Percentiles rank a stretch among this genome's conserved stretches.
Conservation (phyloP, 164 flowering plant genomes). For the Stephania cephalantha region DNA sequence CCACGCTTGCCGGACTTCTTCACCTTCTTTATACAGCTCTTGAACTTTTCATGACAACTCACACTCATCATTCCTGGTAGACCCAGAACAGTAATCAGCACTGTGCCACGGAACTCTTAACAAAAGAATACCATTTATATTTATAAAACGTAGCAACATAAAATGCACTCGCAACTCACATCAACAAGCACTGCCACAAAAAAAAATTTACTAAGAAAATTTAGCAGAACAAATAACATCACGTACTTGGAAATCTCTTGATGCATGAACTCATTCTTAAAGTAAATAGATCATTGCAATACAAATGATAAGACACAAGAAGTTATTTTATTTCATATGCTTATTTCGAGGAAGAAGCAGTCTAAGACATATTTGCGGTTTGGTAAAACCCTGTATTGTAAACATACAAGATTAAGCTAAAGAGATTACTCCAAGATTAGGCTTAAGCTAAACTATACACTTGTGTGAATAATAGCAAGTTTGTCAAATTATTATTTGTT, state of each 20-base stretch:
- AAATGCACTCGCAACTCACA: background rate
- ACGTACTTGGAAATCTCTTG: background rate
- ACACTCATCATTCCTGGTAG: slow-evolving; percentile 63
- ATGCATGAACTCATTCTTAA: background rate
- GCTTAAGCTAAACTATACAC: no score
- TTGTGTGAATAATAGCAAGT: no score
- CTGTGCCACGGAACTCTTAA: background rate
- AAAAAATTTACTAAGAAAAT: background rate
- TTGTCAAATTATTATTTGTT: no score
- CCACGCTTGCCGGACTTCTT: slow-evolving; percentile 77
- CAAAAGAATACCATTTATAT: background rate
- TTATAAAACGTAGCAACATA: no score
- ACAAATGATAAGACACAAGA: background rate
- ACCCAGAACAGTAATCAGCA: slow-evolving; percentile 1
- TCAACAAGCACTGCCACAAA: background rate
- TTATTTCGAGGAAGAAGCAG: background rate
- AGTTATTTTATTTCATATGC: background rate
- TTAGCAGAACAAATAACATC: background rate
- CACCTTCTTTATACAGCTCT: slow-evolving; percentile 74
- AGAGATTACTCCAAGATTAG: background rate
- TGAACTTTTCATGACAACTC: slow-evolving; percentile 91
- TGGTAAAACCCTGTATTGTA: background rate
- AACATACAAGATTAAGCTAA: background rate
- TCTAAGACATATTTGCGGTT: background rate
- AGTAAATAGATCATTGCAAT: background rate